phyloP scores from a whole-genome alignment of 2,329 filamentous ascomycete genomes.

The Mycocentrospora acerina region DNA sequence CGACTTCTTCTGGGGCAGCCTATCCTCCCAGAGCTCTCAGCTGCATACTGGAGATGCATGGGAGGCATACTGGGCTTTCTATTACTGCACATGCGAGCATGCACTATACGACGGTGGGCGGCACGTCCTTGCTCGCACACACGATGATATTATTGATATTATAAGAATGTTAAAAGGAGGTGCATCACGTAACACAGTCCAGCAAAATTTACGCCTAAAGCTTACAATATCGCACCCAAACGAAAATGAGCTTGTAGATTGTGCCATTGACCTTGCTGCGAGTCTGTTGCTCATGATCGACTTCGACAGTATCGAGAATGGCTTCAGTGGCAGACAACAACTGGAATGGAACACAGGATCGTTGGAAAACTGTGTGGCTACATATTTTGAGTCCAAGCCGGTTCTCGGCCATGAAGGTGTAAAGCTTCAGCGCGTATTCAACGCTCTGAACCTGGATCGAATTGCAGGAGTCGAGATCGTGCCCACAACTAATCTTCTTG shows the following conservation, averaged over 20 bases:
- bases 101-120: conserved; percentile 17
- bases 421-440: conserved; percentile 15
- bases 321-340: conserved; percentile 8
- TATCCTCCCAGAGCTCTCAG: neutral
- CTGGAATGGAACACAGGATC: conserved; percentile 6
- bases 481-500: conserved; percentile 45
- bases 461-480: conserved; percentile 44
- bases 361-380: conserved; percentile 4
- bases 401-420: conserved; percentile 6
- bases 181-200: conserved; percentile 5
- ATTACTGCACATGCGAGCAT: conserved; percentile 14
- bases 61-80: conserved; percentile 15
- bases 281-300: conserved; percentile 16
- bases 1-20: conserved; percentile 4
- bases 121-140: conserved; percentile 13
- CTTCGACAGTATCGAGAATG: conserved; percentile 6
- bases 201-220: conserved; percentile 2
- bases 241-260: conserved; percentile 10
- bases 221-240: conserved; percentile 7
- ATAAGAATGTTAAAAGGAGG: conserved; percentile 5
- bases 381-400: conserved; percentile 3
- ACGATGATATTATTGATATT: conserved; percentile 20
- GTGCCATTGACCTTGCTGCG: conserved; percentile 17
- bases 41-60: neutral
- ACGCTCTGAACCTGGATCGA: conserved; percentile 14